phyloP scores from a whole-genome alignment of 345 rosid species.

The Aegle marmelos region DNA sequence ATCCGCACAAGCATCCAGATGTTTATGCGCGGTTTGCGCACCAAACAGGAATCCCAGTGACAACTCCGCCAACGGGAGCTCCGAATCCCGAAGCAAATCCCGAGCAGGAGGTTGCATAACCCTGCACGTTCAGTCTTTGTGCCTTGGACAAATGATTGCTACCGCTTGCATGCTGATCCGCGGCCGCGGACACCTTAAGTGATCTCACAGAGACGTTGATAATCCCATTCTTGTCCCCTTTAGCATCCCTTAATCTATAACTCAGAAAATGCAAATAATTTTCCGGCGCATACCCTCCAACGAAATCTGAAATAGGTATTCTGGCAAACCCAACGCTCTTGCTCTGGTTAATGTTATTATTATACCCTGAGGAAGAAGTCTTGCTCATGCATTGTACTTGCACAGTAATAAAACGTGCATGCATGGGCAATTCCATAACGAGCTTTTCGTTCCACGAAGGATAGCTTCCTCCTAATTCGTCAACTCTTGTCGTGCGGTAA shows the following conservation, averaged over 20 bases:
- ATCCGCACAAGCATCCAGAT: not conserved
- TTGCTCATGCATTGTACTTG: conserved; percentile 37
- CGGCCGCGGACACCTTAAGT: conserved; percentile 25
- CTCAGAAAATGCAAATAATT: conserved; percentile 66
- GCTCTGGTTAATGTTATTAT: too few species aligned
- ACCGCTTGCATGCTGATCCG: not conserved
- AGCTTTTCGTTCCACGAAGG: conserved; percentile 64
- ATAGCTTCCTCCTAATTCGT: conserved; percentile 35
- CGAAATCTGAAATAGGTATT: conserved; percentile 57
- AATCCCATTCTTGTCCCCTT: conserved; percentile 49
- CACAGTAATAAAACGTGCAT: conserved; percentile 30
- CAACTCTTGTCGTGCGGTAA: conserved; percentile 11
- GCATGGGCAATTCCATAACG: conserved; percentile 35
- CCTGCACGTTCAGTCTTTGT: not conserved
- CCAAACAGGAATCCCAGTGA: conserved; percentile 10
- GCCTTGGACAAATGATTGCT: not conserved
- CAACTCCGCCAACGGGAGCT: conserved; percentile 6
- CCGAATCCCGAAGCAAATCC: not conserved
- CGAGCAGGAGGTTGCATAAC: not conserved
- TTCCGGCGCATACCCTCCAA: conserved; percentile 45
- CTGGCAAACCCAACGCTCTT: conserved; percentile 31
- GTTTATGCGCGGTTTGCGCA: not conserved
- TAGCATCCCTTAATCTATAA: conserved; percentile 53
- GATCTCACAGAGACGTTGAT: conserved; percentile 54
- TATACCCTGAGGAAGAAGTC: conserved; percentile 19